Percentiles rank a stretch among this genome's conserved stretches.
These are phyloP conservation scores for Pseudopyricularia cyperi DNA, from an alignment of 2,329 filamentous ascomycete species.

Conservation along the genomic window DNA sequence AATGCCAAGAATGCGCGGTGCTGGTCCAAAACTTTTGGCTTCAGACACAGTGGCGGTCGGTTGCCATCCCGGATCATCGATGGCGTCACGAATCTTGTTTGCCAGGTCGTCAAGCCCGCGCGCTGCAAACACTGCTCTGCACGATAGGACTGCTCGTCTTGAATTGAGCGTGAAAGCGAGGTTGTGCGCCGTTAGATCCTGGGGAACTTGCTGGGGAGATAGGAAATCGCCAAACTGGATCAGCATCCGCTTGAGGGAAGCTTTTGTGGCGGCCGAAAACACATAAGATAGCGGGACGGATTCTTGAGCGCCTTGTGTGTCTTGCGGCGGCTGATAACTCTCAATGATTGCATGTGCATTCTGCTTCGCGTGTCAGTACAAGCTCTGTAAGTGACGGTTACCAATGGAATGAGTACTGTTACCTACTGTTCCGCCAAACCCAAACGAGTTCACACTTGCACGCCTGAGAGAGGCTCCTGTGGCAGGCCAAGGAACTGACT, in stretches of 20 bases:
- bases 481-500: background rate
- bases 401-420: background rate
- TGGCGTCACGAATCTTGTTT: background rate
- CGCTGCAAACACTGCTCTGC: background rate
- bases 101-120: background rate
- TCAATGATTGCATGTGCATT: constrained; percentile 12
- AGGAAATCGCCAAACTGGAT: background rate
- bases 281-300: background rate
- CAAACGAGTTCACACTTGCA: constrained; percentile 12
- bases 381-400: background rate
- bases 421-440: constrained; percentile 12
- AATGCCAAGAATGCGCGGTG: constrained; percentile 5
- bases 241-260: background rate
- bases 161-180: background rate
- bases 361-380: background rate
- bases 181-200: background rate
- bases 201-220: background rate
- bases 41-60: background rate
- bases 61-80: background rate
- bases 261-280: background rate
- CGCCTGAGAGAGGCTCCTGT: background rate
- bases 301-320: background rate
- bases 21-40: background rate
- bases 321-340: background rate
- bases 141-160: background rate